A percentile compares a stretch with the other conserved stretches of the same genome.
phyloP scores from a whole-genome alignment of 148 eudicot species.

The Rhododendron kiyosumense region DNA sequence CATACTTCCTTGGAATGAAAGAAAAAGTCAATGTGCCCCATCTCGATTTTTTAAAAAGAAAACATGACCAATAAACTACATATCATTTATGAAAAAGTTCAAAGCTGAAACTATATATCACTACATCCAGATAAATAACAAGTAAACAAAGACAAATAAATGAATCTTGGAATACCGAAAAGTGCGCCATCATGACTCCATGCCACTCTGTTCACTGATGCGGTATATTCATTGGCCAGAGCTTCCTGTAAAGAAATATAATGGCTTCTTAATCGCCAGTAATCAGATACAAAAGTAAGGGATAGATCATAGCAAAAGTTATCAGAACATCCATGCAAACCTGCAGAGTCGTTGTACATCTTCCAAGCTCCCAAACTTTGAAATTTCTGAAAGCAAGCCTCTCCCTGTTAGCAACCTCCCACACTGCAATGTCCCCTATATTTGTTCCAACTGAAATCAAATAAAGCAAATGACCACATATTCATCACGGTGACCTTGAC shows the following conservation, averaged over 20 bases:
- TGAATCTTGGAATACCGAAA: conserved; percentile 31
- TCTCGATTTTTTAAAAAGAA: background rate
- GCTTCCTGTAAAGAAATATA: conserved; percentile 28
- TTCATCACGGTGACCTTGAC: background rate
- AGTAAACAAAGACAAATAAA: background rate
- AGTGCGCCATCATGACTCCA: conserved; percentile 76
- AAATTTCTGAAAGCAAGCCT: conserved; percentile 39
- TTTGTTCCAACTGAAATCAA: conserved; percentile 59
- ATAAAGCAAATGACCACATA: background rate
- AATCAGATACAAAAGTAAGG: background rate
- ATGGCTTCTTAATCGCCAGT: background rate
- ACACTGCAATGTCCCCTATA: conserved; percentile 51
- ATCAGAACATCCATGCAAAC: conserved; percentile 17
- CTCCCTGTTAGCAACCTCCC: conserved; percentile 53
- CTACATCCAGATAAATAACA: background rate
- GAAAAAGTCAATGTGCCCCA: background rate
- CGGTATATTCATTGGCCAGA: conserved; percentile 48
- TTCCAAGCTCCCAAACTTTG: conserved; percentile 57
- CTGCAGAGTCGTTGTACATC: conserved; percentile 50
- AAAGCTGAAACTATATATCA: background rate
- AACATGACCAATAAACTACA: background rate
- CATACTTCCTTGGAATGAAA: background rate
- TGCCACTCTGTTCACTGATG: conserved; percentile 52
- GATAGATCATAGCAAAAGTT: background rate
- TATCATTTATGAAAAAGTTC: background rate